Percentiles rank a stretch among this genome's conserved stretches.
Evolutionary conservation across 257 asterid genomes (phyloP).

Genomic region (Nicotiana sylvestris): DNA sequence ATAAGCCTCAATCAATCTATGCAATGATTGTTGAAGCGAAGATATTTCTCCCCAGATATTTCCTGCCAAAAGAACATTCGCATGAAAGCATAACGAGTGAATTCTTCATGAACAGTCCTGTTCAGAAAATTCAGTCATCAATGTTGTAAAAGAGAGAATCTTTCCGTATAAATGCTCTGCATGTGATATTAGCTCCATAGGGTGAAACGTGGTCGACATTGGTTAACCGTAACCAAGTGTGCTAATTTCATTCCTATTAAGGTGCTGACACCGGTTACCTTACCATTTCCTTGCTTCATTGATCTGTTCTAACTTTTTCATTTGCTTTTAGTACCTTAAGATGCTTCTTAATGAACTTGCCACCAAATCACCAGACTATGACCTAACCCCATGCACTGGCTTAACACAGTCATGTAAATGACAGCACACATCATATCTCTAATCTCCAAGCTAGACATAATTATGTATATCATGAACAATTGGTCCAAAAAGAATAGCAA

Average conservation of each 20-base stretch:
- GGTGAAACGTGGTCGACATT: background rate
- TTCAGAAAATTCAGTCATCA: background rate
- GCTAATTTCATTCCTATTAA: background rate
- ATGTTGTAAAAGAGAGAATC: background rate
- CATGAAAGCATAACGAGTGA: background rate
- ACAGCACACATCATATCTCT: background rate
- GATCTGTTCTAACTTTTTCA: background rate
- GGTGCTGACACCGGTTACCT: background rate
- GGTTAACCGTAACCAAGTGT: background rate
- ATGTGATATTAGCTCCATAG: background rate
- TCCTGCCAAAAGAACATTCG: slow-evolving; percentile 6
- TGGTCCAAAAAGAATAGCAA: no score
- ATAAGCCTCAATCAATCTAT: background rate
- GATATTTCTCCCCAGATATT: background rate
- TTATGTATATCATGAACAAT: background rate
- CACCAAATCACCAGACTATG: background rate
- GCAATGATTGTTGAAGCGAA: background rate
- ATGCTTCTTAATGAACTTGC: background rate
- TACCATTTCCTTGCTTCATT: background rate
- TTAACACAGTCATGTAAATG: background rate
- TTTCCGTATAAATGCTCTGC: background rate
- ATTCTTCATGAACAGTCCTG: slow-evolving; percentile 2
- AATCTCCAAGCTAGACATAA: background rate
- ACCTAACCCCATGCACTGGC: background rate
- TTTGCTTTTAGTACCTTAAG: background rate